phyloP scores from a whole-genome alignment of 768 basidiomycete genomes.

The Pleurotus giganteus region DNA sequence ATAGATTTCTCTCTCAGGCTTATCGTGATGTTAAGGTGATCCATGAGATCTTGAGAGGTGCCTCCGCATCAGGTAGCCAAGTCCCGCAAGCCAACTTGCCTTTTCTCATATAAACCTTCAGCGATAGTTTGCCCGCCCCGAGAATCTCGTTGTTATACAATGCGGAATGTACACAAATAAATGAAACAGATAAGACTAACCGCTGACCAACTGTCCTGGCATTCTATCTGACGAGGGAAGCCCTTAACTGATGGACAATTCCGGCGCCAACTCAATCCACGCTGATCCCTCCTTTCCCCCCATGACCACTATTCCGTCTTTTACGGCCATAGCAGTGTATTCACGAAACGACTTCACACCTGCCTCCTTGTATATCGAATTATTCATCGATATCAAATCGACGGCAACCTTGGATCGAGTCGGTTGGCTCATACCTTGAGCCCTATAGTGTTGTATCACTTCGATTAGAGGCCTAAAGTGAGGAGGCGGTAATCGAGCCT shows the following conservation, averaged over 20 bases:
- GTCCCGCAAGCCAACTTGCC: too few species aligned
- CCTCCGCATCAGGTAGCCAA: too few species aligned
- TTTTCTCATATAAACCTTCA: too few species aligned
- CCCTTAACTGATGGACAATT: too few species aligned
- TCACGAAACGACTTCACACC: background rate
- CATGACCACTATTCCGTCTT: background rate
- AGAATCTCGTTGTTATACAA: too few species aligned
- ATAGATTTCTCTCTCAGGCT: background rate
- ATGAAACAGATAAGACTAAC: too few species aligned
- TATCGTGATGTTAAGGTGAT: constrained; percentile 9
- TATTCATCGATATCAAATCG: background rate
- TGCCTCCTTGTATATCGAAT: background rate
- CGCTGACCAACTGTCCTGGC: too few species aligned
- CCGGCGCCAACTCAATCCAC: background rate
- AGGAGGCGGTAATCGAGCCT: background rate
- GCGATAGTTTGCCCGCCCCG: too few species aligned
- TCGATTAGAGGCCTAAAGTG: background rate
- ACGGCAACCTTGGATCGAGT: constrained; percentile 2
- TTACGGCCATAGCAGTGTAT: background rate
- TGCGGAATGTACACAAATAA: too few species aligned
- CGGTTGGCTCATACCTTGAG: background rate
- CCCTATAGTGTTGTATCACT: background rate
- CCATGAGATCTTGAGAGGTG: constrained; percentile 14
- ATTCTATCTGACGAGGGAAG: too few species aligned
- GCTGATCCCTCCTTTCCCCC: background rate